Conservation (phyloP, 345 rosid genomes). For the Lepidium didymum region DNA sequence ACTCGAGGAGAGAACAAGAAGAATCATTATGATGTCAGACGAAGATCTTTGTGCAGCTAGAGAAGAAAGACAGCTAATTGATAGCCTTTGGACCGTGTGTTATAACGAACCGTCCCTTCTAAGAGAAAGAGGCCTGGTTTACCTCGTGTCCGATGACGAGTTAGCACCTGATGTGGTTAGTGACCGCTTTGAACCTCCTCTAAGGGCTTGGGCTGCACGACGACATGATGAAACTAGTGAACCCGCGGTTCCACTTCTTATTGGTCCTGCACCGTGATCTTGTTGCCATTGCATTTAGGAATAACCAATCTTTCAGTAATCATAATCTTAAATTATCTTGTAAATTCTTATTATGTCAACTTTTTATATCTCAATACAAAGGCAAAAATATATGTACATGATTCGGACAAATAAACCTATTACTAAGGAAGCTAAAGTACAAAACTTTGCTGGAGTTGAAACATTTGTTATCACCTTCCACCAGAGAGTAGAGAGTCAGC, state of each 20-base stretch:
- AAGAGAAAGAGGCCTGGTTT: conserved; percentile 61
- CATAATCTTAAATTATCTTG: neutral
- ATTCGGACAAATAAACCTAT: neutral
- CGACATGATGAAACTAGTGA: conserved; percentile 17
- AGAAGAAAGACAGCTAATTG: conserved; percentile 83
- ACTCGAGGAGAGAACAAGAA: conserved; percentile 59
- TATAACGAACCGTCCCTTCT: conserved; percentile 65
- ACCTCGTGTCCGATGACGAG: conserved; percentile 72
- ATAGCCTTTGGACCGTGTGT: conserved; percentile 63
- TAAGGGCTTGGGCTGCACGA: conserved; percentile 61
- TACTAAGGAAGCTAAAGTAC: neutral
- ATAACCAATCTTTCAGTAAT: neutral
- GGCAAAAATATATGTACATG: conserved; percentile 21
- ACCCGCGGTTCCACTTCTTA: conserved; percentile 39
- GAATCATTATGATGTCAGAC: conserved; percentile 53
- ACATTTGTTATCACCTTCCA: conserved; percentile 7
- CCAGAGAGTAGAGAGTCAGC: no score
- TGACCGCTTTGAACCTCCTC: conserved; percentile 73
- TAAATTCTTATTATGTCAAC: neutral
- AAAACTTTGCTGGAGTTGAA: neutral
- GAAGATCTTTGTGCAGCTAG: conserved; percentile 76
- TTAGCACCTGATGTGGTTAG: conserved; percentile 67
- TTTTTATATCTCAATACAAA: neutral
- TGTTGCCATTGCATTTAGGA: conserved; percentile 9
- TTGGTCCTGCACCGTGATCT: conserved; percentile 40